phyloP scores from a whole-genome alignment of 176 grass and related monocot genomes.

The Bothriochloa decipiens region DNA sequence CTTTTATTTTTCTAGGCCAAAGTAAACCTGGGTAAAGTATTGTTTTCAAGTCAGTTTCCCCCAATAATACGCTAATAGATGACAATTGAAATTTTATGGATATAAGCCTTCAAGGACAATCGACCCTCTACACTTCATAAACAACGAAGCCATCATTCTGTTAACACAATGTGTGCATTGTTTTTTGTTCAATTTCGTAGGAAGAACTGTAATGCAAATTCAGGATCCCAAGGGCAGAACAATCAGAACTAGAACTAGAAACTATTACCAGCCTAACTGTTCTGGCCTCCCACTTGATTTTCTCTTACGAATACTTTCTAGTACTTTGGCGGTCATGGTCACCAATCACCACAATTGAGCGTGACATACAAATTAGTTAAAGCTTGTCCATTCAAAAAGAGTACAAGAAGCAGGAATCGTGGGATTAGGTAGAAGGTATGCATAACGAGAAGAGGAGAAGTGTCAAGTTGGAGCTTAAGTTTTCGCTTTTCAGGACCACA shows the following conservation, averaged over 20 bases:
- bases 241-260: conserved; percentile 4
- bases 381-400: conserved; percentile 27
- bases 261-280: conserved; percentile 3
- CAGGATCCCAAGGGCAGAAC: neutral
- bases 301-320: neutral
- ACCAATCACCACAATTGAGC: neutral
- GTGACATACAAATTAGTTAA: conserved; percentile 30
- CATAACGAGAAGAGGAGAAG: conserved; percentile 11
- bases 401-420: conserved; percentile 2
- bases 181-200: conserved; percentile 9
- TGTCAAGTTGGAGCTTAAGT: neutral
- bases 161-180: conserved; percentile 18
- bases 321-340: neutral
- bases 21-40: conserved; percentile 21
- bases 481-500: neutral
- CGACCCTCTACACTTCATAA: conserved; percentile 1
- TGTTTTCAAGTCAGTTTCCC: neutral
- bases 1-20: neutral
- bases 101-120: neutral
- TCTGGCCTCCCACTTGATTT: conserved; percentile 7
- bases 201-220: conserved; percentile 1
- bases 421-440: conserved; percentile 17
- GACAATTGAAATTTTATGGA: neutral
- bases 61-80: neutral
- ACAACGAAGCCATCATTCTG: neutral